phyloP scores from a whole-genome alignment of 2,329 filamentous ascomycete species.

The Bipolaris oryzae region DNA sequence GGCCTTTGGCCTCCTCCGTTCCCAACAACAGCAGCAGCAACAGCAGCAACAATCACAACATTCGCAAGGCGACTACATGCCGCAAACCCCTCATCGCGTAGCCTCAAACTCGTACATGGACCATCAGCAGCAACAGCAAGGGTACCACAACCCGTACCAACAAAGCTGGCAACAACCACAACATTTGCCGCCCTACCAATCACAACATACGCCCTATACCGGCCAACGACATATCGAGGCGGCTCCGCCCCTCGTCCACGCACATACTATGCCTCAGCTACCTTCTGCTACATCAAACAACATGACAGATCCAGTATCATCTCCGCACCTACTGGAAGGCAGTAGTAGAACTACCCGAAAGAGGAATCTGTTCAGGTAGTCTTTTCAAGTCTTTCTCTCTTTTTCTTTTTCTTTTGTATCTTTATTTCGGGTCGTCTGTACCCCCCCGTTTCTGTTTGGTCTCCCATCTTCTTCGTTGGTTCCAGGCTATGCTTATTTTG shows the following conservation, averaged over 20 bases:
- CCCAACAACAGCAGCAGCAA: conserved; percentile 21
- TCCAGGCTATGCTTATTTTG: too few relatives aligned
- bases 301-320: not conserved
- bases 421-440: not conserved
- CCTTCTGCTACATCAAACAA: conserved; percentile 7
- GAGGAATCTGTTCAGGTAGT: conserved; percentile 26
- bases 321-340: conserved; percentile 17
- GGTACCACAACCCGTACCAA: conserved; percentile 19
- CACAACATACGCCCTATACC: conserved; percentile 19
- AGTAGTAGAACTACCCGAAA: conserved; percentile 27
- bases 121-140: conserved; percentile 28
- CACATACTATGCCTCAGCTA: conserved; percentile 40
- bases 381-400: not conserved
- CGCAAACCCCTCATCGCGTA: conserved; percentile 43
- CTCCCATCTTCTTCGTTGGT: not conserved
- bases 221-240: conserved; percentile 23
- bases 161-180: conserved; percentile 25
- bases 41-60: conserved; percentile 11
- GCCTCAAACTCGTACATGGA: conserved; percentile 11
- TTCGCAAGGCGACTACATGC: conserved; percentile 29
- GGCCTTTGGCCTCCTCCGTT: conserved; percentile 62
- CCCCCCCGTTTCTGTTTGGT: not conserved
- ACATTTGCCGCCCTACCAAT: conserved; percentile 6
- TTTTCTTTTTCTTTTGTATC: not conserved
- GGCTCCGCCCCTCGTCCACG: conserved; percentile 29